Base-by-base conservation (phyloP, 805 yeast genomes). In the Starmerella bombicola region DNA sequence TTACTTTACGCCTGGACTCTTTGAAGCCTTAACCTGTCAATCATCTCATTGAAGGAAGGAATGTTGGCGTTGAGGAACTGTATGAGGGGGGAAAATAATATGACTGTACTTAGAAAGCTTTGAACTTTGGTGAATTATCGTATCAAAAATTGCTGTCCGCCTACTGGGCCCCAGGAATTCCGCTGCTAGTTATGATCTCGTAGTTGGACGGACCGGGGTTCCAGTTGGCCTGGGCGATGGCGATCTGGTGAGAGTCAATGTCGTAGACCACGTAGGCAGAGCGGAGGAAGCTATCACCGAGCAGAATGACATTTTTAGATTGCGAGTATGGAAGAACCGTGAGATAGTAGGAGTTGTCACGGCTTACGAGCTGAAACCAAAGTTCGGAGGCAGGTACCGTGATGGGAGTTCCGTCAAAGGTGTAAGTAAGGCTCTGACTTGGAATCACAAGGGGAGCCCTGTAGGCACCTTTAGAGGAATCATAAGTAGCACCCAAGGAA, bases 231-330 rank as follows among this genome's bases (percentile, higher is more conserved):
- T 69, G 72, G 13, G 78, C 84, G 38, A 80, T 46, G 1, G 78
- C 72, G 25, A 80, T 62, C 52, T 69, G 65, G 34, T 55, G 56
- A 49, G 68, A 69, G 24, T 76, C 81, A 37, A 77, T 61, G 55
- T 80, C 80, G 56, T 69, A 76, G 18, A 76, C 82, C 23, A 72
- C 67, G 53, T 80, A 80, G 5, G 78, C 78, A 33, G 70, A 67
- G 41, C 80, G 66, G 43, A 80, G 60, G 54, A 80, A 70, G 35
- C 70, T 66, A 55, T 78, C 84, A 10, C 88, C 88, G 26, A 80
- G 61, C 40, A 76, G 64, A 34, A 50, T 38, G 64, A 55, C 30
- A 19, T 37, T 33, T n/a, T 10, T 12, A 46, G 40, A 20, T 26
- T 57, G 35, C 19, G 40, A 19, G 31, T 22, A 17, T n/a, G 50